Base-by-base conservation (phyloP, 495 filamentous ascomycete genomes). In the Xylaria longipes region DNA sequence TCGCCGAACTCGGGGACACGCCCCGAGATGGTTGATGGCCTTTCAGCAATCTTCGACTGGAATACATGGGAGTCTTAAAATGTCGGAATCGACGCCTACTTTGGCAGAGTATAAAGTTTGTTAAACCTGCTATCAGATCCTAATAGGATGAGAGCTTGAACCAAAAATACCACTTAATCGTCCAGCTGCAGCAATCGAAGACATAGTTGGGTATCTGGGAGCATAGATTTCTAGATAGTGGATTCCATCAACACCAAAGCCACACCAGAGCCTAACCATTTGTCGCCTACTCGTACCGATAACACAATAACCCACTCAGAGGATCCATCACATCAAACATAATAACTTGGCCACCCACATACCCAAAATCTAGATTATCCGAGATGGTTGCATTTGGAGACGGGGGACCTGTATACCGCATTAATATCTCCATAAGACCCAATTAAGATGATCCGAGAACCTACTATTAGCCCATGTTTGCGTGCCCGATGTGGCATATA, bases 311-410 rank as follows among this genome's bases (percentile, higher is more conserved):
- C 25, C 50, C 50, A 27, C 50, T 27, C 50, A 54, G 50, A 27
- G 50, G 50, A 27, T 54, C 25, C 22, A 54, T 15, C 0, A 54
- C 11, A 29, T 54, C 22, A 5, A 11, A 3, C 50, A 54, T 54
- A 2, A 15, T 14, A 14, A 54, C 50, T 54, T 11, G 22, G 1
- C 50, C 50, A 27, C 50, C 50, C 22, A 54, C 25, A 29, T 54
- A 54, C 12, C 50, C 50, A 27, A 54, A 54, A 12, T 54, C 50
- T 27, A 54, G 29, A 54, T 15, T 54, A 54, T 54, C 50, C 11
- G 50, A 54, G 50, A 54, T 54, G 22, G 50, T 54, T 29, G 50
- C 50, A 15, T 54, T 54, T 25, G 50, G 50, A 15, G 50, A 54
- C 1, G 50, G 50, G 29, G 50, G 50, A 27, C 50, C 50, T 54